Evolutionary conservation across 2,329 filamentous ascomycete genomes (phyloP).

Genomic region (Microcyclospora pomicola): DNA sequence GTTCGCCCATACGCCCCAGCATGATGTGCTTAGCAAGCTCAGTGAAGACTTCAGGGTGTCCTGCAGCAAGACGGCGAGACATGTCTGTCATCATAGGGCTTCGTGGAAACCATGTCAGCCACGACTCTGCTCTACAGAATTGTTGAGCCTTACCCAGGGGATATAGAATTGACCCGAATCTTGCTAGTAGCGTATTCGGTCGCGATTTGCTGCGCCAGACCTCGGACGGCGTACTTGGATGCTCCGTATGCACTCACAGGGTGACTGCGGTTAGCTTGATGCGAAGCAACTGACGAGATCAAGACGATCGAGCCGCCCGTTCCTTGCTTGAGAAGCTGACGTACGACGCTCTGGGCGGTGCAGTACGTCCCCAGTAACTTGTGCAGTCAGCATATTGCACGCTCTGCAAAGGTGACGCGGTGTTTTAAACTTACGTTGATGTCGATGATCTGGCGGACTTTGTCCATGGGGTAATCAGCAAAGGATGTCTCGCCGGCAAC

Average conservation of each 20-base stretch:
- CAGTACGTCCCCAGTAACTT: constrained; percentile 38
- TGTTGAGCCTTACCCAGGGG: neutral
- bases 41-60: too few species aligned
- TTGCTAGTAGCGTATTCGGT: constrained; percentile 44
- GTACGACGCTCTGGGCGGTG: constrained; percentile 33
- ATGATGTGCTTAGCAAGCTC: too few species aligned
- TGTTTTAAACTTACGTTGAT: constrained; percentile 40
- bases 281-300: constrained; percentile 38
- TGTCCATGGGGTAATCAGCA: neutral
- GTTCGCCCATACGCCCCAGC: constrained; percentile 27
- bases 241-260: constrained; percentile 38
- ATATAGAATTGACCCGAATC: neutral
- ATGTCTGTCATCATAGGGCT: constrained; percentile 35
- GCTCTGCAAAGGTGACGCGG: too few species aligned
- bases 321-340: constrained; percentile 37
- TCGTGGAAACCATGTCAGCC: constrained; percentile 42
- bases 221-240: constrained; percentile 42
- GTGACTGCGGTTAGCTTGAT: constrained; percentile 34
- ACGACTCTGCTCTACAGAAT: neutral
- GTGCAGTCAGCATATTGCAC: too few species aligned
- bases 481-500: neutral
- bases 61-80: constrained; percentile 34
- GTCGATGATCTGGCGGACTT: constrained; percentile 26
- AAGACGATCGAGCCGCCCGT: constrained; percentile 36
- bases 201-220: constrained; percentile 42